Evolutionary conservation across 371 early-diverging fungal genomes (phyloP).

Genomic region (Coemansia sp.): DNA sequence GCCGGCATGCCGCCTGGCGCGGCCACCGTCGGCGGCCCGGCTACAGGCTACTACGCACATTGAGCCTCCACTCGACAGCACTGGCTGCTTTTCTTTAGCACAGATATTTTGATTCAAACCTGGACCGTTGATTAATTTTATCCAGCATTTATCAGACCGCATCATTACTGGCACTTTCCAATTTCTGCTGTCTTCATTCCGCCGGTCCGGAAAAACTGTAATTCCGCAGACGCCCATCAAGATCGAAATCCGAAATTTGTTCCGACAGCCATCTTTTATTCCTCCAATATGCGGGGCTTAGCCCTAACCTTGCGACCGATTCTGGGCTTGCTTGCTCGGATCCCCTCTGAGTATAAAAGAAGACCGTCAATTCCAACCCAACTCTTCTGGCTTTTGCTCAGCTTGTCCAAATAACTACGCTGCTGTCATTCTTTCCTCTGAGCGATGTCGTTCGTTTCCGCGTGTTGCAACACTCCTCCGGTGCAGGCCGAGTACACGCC

Average conservation of each 20-base stretch:
- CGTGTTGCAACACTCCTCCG: conserved; percentile 62
- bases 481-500: conserved; percentile 58
- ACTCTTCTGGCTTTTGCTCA: too few relatives aligned
- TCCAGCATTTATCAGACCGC: too few relatives aligned
- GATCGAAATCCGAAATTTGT: not conserved
- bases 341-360: not conserved
- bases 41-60: conserved; percentile 5
- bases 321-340: not conserved
- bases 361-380: too few relatives aligned
- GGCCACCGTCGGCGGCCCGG: conserved; percentile 11
- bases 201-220: not conserved
- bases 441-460: conserved; percentile 53
- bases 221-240: not conserved
- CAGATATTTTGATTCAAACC: not conserved
- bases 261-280: not conserved
- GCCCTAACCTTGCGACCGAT: not conserved
- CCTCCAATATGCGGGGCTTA: not conserved
- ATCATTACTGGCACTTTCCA: too few relatives aligned
- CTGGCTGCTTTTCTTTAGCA: not conserved
- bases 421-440: not conserved
- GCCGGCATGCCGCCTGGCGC: conserved; percentile 18
- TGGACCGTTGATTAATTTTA: not conserved
- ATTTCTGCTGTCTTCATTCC: too few relatives aligned
- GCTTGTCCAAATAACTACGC: not conserved
- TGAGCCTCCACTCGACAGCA: not conserved